These are phyloP conservation scores for Halophytophthora polymorphica DNA, from an alignment of 352 stramenopile genomes.

Conservation along the genomic window DNA sequence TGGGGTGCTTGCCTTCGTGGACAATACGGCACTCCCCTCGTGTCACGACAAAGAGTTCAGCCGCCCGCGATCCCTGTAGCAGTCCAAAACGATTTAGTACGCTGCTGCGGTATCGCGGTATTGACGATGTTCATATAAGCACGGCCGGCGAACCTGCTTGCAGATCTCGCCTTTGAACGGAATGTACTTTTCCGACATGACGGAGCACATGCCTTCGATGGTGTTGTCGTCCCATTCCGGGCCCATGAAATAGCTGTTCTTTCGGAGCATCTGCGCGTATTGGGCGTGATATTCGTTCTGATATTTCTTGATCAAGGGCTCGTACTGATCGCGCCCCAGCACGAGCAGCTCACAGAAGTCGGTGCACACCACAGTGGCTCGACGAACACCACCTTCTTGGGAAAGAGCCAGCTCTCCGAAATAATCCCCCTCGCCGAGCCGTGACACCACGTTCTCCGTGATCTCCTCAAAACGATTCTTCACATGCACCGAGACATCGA, in stretches of 20 bases:
- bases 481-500: constrained; percentile 63
- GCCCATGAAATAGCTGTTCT: constrained; percentile 77
- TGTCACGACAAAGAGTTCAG: constrained; percentile 73
- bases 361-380: constrained; percentile 62
- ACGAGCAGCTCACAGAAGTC: constrained; percentile 80
- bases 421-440: constrained; percentile 66
- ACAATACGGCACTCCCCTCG: constrained; percentile 73
- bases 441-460: constrained; percentile 62
- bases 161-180: constrained; percentile 68
- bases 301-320: constrained; percentile 80
- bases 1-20: constrained; percentile 72
- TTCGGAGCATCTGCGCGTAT: constrained; percentile 73
- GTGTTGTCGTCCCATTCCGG: constrained; percentile 79
- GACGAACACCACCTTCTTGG: constrained; percentile 57
- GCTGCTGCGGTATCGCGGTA: neutral
- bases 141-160: constrained; percentile 45
- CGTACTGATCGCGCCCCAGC: constrained; percentile 75
- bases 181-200: constrained; percentile 85
- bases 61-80: constrained; percentile 56
- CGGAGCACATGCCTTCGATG: constrained; percentile 80
- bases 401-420: constrained; percentile 79
- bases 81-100: constrained; percentile 3
- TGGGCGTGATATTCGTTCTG: constrained; percentile 81
- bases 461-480: constrained; percentile 76
- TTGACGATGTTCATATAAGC: neutral